These are phyloP conservation scores for Calocybe gambosa DNA, from an alignment of 1,284 basidiomycete genomes.

Conservation along the genomic window DNA sequence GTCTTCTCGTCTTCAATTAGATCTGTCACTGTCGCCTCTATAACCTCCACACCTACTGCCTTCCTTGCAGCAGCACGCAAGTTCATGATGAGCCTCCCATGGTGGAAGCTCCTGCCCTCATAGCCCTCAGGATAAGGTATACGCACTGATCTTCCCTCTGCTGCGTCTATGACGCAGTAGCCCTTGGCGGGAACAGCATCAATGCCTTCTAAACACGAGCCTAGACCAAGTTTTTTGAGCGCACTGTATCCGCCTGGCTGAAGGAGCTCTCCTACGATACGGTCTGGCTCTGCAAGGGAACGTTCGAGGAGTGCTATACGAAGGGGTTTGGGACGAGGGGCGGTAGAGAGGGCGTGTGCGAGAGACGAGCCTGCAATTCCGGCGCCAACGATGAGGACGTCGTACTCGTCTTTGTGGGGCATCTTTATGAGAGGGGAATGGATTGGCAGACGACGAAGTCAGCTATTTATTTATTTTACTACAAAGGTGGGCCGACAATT, in stretches of 20 bases:
- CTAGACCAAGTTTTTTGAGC: constrained; percentile 74
- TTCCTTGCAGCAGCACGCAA: constrained; percentile 63
- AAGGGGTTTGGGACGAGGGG: constrained; percentile 49
- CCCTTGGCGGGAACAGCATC: constrained; percentile 84
- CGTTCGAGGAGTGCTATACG: constrained; percentile 83
- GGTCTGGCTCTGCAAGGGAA: constrained; percentile 87
- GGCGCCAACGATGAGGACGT: constrained; percentile 85
- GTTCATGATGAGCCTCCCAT: constrained; percentile 87
- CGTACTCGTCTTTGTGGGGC: constrained; percentile 38
- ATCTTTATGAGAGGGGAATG: constrained; percentile 6
- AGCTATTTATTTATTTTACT: neutral
- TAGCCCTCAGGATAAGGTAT: constrained; percentile 83
- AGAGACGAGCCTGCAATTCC: constrained; percentile 81
- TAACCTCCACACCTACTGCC: constrained; percentile 61
- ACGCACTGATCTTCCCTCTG: constrained; percentile 62
- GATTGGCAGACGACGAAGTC: neutral
- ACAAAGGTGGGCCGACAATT: constrained; percentile 13
- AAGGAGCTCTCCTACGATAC: constrained; percentile 95
- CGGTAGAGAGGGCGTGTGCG: constrained; percentile 63
- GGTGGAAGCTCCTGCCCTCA: constrained; percentile 85
- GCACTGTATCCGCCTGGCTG: constrained; percentile 90
- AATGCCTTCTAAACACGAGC: constrained; percentile 74
- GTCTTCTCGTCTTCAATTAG: constrained; percentile 37
- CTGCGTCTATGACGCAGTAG: constrained; percentile 81
- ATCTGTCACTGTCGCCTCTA: constrained; percentile 81